Evolutionary conservation across 345 rosid species (phyloP).

Genomic region (Carallia brachiata): DNA sequence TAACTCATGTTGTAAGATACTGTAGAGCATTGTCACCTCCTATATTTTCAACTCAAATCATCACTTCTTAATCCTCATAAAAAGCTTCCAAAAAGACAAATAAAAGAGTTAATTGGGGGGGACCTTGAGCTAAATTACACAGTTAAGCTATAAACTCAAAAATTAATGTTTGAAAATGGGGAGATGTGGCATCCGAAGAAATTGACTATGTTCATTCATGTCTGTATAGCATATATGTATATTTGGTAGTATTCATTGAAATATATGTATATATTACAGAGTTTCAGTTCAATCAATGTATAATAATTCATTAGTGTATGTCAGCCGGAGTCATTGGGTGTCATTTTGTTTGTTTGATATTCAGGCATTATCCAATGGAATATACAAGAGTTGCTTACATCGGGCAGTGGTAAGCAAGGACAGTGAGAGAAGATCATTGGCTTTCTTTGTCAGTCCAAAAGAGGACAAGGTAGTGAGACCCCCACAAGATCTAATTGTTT

Average conservation of each 20-base stretch:
- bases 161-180: not conserved
- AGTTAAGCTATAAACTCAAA: not conserved
- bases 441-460: conserved; percentile 55
- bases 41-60: too few species aligned
- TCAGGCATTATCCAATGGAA: conserved; percentile 62
- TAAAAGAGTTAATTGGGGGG: too few species aligned
- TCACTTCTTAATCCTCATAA: too few species aligned
- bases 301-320: not conserved
- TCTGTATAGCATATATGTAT: too few species aligned
- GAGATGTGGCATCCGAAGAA: not conserved
- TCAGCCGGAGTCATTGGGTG: not conserved
- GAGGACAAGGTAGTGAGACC: conserved; percentile 65
- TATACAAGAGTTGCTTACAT: conserved; percentile 66
- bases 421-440: conserved; percentile 53
- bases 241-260: too few species aligned
- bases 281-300: too few species aligned
- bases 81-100: too few species aligned
- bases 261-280: too few species aligned
- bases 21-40: too few species aligned
- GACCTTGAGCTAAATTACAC: too few species aligned
- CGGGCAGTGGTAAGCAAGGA: conserved; percentile 65
- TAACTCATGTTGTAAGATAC: too few species aligned
- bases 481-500: conserved; percentile 46
- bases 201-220: too few species aligned
- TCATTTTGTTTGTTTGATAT: conserved; percentile 1